Evolutionary conservation across 495 filamentous ascomycete species (phyloP).

Genomic region (Podospora pseudocomata): DNA sequence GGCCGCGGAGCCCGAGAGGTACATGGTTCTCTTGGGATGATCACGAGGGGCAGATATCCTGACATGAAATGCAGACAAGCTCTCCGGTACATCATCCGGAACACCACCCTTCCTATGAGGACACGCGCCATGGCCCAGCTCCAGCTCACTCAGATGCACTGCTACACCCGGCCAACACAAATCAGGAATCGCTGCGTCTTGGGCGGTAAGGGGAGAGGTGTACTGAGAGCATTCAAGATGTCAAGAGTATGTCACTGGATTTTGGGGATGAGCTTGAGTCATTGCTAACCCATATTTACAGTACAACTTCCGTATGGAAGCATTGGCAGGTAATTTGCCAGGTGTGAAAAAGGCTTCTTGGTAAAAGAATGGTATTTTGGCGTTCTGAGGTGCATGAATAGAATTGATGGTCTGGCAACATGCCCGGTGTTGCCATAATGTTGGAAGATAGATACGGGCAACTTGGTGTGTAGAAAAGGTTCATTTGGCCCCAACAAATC

Average conservation of each 20-base stretch:
- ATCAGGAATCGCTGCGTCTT: conserved; percentile 89
- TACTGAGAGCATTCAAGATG: conserved; percentile 86
- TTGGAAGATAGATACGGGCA: neutral
- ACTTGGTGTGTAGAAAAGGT: neutral
- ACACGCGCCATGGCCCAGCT: conserved; percentile 86
- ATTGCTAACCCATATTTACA: conserved; percentile 41
- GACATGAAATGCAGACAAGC: conserved; percentile 65
- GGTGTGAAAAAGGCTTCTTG: conserved; percentile 96
- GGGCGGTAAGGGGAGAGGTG: conserved; percentile 79
- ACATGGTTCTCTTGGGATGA: conserved; percentile 6
- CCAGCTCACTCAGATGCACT: conserved; percentile 88
- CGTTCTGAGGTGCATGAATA: neutral
- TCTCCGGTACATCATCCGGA: conserved; percentile 89
- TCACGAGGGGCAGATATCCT: neutral
- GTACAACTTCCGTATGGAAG: conserved; percentile 91
- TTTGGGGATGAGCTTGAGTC: neutral
- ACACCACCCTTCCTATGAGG: conserved; percentile 77
- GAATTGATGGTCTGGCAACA: neutral
- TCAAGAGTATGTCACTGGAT: conserved; percentile 63
- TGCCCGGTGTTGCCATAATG: neutral
- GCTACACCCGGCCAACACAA: conserved; percentile 88
- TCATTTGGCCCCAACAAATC: neutral
- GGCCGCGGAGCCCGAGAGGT: conserved; percentile 82
- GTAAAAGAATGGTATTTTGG: conserved; percentile 46
- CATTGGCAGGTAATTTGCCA: conserved; percentile 79